phyloP scores from a whole-genome alignment of 2,329 filamentous ascomycete genomes.

The Colletotrichum cereale region DNA sequence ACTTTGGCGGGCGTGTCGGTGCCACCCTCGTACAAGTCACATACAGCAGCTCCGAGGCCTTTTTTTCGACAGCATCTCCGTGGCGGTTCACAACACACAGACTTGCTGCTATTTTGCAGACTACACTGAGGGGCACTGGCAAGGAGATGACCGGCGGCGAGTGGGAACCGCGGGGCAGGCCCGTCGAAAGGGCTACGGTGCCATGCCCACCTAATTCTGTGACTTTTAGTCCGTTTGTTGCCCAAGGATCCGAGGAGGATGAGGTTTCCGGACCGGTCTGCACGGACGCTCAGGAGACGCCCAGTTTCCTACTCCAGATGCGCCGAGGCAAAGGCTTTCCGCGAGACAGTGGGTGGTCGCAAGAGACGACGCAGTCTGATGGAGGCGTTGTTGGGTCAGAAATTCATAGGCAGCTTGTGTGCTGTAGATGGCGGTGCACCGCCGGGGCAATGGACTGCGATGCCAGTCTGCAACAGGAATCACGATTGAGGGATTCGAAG shows the following conservation, averaged over 20 bases:
- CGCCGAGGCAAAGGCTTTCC: not conserved
- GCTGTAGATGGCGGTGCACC: not conserved
- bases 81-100: not conserved
- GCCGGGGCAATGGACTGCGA: slow-evolving; percentile 20
- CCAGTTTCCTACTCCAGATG: not conserved
- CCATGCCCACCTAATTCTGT: not conserved
- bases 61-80: slow-evolving; percentile 2
- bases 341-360: not conserved
- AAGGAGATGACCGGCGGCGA: not conserved
- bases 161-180: slow-evolving; percentile 9
- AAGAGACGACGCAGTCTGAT: not conserved
- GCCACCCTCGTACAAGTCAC: not conserved
- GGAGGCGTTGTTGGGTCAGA: not conserved
- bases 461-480: not conserved
- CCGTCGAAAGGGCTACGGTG: not conserved
- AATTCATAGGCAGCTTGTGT: not conserved
- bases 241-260: not conserved
- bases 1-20: slow-evolving; percentile 3
- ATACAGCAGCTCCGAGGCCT: not conserved
- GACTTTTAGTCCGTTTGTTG: not conserved
- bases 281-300: not conserved
- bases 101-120: not conserved
- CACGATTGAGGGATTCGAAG: not conserved
- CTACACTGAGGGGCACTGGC: not conserved
- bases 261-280: not conserved